Evolutionary conservation across 805 yeast genomes (phyloP), one percentile per base, ranked within the genome.

Genomic region (Naumovozyma castellii): DNA sequence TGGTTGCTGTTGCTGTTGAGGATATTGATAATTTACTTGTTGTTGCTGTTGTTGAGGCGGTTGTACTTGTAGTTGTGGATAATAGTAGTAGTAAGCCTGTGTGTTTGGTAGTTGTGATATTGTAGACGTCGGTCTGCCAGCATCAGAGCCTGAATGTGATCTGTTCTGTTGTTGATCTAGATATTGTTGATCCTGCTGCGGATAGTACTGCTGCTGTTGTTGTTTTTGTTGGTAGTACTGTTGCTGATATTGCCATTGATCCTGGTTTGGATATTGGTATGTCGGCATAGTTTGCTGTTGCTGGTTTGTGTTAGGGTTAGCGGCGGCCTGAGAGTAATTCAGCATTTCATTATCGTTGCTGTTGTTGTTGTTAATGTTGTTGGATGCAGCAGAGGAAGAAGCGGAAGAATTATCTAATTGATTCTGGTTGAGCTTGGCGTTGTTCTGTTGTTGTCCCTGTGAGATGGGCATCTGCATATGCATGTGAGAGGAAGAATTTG

Each of bases 1-100:
- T n/a, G 39, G 45, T 13, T 42, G 44, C 34, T 41, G 47, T n/a
- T 37, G 44, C 13, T 44, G 44, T n/a, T 34, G 37, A 33, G 3
- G 22, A 13, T 44, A 39, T 20, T 37, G 33, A 17, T 37, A 35
- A 22, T 15, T 33, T 13, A 36, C 16, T 10, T 10, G 32, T n/a
- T 6, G 32, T 35, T 29, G 32, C 15, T 29, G n/a, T n/a, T n/a
- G n/a, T n/a, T n/a, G n/a, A n/a, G n/a, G n/a, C n/a, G 32, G 32
- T 29, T 29, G 32, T 13, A 29, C 13, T 29, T 29, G 32, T 5
- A 29, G 5, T 29, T 29, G 32, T 12, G 32, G 32, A 13, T 29
- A 29, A 13, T 29, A 29, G 32, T 29, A 29, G 13, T 29, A 29
- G 13, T 29, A 29, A 12, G 32, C 15, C 32, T n/a, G n/a, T n/a